Percentiles rank a stretch among this genome's conserved stretches.
phyloP scores from a whole-genome alignment of 192 early-diverging fungal genomes.

The Bifiguratus adelaidae region DNA sequence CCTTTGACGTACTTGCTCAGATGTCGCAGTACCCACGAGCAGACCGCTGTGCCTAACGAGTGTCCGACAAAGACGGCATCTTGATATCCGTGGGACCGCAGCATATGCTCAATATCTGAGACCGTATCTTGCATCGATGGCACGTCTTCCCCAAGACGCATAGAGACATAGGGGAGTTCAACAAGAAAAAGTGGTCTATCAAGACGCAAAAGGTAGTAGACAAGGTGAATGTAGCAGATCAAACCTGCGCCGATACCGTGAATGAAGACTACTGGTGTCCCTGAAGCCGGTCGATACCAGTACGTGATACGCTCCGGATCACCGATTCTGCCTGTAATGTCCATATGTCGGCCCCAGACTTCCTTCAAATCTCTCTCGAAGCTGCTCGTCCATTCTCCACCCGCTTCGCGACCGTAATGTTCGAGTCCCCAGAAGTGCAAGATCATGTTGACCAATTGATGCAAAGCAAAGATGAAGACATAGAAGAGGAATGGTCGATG shows the following conservation, averaged over 20 bases:
- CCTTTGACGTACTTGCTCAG: conserved; percentile 33
- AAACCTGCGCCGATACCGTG: conserved; percentile 61
- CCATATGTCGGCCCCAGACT: not conserved
- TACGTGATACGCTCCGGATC: conserved; percentile 15
- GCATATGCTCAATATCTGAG: conserved; percentile 39
- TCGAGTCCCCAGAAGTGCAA: conserved; percentile 6
- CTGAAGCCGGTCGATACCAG: conserved; percentile 24
- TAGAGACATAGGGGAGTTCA: conserved; percentile 54
- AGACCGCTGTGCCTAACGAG: conserved; percentile 48
- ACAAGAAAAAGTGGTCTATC: conserved; percentile 35
- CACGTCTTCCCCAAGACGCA: conserved; percentile 45
- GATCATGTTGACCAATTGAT: conserved; percentile 9
- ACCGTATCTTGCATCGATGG: conserved; percentile 44
- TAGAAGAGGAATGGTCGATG: conserved; percentile 51
- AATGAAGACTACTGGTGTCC: conserved; percentile 49
- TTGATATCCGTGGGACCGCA: conserved; percentile 29
- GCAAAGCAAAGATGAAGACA: conserved; percentile 15
- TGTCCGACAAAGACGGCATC: conserved; percentile 59
- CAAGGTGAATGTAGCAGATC: conserved; percentile 36
- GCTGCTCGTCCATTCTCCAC: conserved; percentile 8
- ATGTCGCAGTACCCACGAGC: conserved; percentile 45
- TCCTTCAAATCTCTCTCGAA: conserved; percentile 6
- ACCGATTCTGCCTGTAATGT: not conserved
- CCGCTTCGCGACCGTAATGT: conserved; percentile 5
- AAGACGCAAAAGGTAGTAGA: conserved; percentile 26